Base-by-base conservation (phyloP, 1,284 basidiomycete species). In the Thelephora terrestris region DNA sequence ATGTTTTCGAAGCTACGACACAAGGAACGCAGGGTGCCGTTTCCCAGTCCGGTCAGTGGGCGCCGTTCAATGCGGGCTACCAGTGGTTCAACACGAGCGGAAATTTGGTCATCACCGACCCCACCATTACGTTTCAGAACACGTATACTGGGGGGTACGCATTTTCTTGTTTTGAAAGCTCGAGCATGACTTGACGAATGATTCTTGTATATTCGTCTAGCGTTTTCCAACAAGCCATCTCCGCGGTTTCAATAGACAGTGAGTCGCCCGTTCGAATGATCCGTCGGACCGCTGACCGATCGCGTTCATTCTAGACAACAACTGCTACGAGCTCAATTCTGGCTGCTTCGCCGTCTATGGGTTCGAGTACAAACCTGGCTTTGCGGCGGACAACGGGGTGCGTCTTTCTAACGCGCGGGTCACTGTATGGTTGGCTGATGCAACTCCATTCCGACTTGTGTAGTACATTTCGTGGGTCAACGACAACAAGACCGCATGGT, bases 391-490 rank as follows among this genome's bases (percentile, higher is more conserved):
- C 12, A 32, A 14, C 12, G 29, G 7, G 29, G 29, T 32, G 29
- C 12, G 9, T 32, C 29, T 32, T 10, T 32, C 14, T 32, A 7
- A 6, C 29, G 7, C 29, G 7, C 29, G 14, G 37, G 16, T 45
- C 23, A 18, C n/a, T 14, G 7, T 20, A 6, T 10, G 27, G 9
- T 21, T 17, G 17, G 39, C 39, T 42, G 39, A 23, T 20, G 20
- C 25, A 6, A 23, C 21, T 14, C 25, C n/a, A 16, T 23, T 42
- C 10, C 18, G 10, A 4, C 3, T 42, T 18, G 5, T 20, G 16
- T 64, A 88, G 71, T 91, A 91, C 61, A 86, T 94, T 56, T 75
- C 78, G 23, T 94, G 91, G 91, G 74, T 89, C 29, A 65, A 79
- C 25, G 71, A 81, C 52, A 74, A 68, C 51, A 66, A 78, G 57